Evolutionary conservation across 164 flowering plant genomes (phyloP).

Genomic region (Amborella trichopoda): DNA sequence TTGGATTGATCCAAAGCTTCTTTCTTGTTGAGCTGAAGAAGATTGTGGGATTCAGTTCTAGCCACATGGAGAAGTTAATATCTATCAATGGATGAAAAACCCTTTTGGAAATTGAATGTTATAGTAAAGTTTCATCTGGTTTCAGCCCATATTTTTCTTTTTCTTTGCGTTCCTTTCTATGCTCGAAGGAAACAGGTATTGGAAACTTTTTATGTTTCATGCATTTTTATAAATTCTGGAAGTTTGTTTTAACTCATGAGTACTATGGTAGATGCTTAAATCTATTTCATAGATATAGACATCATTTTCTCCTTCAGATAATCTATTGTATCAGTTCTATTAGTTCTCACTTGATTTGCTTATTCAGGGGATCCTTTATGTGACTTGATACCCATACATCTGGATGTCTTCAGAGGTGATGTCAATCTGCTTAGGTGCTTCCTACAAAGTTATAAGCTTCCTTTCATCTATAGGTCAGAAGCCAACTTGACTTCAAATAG

Average conservation of each 20-base stretch:
- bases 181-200: not conserved
- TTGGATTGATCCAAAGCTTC: no score
- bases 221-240: not conserved
- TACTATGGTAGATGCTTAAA: not conserved
- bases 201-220: not conserved
- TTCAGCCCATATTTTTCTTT: no score
- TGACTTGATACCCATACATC: constrained; percentile 74
- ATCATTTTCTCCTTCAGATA: not conserved
- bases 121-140: no score
- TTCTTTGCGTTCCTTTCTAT: no score
- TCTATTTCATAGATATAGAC: not conserved
- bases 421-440: constrained; percentile 38
- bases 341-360: not conserved
- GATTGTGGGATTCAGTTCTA: no score
- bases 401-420: constrained; percentile 85
- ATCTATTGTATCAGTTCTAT: not conserved
- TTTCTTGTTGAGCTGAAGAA: no score
- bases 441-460: constrained; percentile 63
- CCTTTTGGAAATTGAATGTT: no score
- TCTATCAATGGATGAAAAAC: no score
- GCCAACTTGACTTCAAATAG: not conserved
- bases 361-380: constrained; percentile 68
- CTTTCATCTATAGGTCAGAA: constrained; percentile 22
- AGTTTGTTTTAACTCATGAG: no score
- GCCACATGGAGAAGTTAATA: no score